A percentile compares a stretch with the other conserved stretches of the same genome.
phyloP scores from a whole-genome alignment of 805 yeast genomes.

The Wickerhamomyces kurtzmanii region DNA sequence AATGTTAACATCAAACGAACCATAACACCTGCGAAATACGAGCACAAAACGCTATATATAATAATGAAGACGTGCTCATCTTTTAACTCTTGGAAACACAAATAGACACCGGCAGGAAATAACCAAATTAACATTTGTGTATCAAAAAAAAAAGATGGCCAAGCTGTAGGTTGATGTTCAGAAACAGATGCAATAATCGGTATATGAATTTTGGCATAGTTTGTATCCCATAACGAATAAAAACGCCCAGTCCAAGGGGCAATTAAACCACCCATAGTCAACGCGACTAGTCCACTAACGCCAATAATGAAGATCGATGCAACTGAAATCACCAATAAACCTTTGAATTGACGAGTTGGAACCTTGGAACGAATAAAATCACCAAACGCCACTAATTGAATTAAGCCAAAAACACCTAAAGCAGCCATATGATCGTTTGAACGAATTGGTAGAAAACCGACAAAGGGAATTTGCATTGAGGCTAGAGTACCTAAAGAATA shows the following conservation, averaged over 20 bases:
- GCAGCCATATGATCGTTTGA: constrained; percentile 99
- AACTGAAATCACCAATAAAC: constrained; percentile 54
- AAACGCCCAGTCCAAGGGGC: constrained; percentile 99
- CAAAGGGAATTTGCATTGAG: constrained; percentile 99
- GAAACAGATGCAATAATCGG: constrained; percentile 98
- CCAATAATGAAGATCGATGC: constrained; percentile 51
- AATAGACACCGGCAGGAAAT: constrained; percentile 95
- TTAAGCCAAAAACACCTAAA: constrained; percentile 89
- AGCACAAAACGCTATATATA: constrained; percentile 85
- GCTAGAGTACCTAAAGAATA: constrained; percentile 95
- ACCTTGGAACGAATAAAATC: constrained; percentile 69
- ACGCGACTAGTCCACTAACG: constrained; percentile 56
- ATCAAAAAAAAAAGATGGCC: constrained; percentile 98
- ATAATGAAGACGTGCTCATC: constrained; percentile 92
- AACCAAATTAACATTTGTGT: constrained; percentile 90
- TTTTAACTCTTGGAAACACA: constrained; percentile 79
- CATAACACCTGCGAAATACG: constrained; percentile 99
- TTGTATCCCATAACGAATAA: constrained; percentile 97
- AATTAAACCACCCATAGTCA: constrained; percentile 86
- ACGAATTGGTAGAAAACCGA: constrained; percentile 92
- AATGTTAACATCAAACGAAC: constrained; percentile 93
- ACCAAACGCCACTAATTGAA: constrained; percentile 85
- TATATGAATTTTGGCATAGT: constrained; percentile 93
- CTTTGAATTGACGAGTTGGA: constrained; percentile 62
- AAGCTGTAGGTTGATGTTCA: constrained; percentile 99